Conservation (phyloP, 257 asterid species). For the Nicotiana otophora region DNA sequence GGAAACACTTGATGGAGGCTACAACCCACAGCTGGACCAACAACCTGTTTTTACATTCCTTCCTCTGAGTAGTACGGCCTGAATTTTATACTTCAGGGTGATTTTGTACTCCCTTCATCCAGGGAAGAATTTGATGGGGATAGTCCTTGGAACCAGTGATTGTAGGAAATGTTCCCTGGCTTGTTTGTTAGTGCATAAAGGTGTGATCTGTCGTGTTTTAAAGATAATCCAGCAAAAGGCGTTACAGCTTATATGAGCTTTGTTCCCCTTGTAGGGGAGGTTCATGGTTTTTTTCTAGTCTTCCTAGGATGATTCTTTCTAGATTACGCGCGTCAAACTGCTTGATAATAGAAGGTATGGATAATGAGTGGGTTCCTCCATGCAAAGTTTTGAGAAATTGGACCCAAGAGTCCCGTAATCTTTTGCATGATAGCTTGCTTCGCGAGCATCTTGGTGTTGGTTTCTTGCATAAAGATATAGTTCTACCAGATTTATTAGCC, state of each 20-base stretch:
- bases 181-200: slow-evolving; percentile 66
- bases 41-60: slow-evolving; percentile 94
- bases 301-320: slow-evolving; percentile 74
- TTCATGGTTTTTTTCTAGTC: slow-evolving; percentile 85
- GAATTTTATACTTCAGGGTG: slow-evolving; percentile 88
- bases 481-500: slow-evolving; percentile 72
- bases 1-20: slow-evolving; percentile 50
- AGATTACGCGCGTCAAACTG: slow-evolving; percentile 72
- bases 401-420: slow-evolving; percentile 61
- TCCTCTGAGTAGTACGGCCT: slow-evolving; percentile 90
- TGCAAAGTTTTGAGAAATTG: slow-evolving; percentile 81
- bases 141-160: slow-evolving; percentile 97
- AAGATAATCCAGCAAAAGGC: slow-evolving; percentile 58
- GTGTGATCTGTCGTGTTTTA: slow-evolving; percentile 76
- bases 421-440: slow-evolving; percentile 64
- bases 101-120: slow-evolving; percentile 87
- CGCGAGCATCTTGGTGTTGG: slow-evolving; percentile 81
- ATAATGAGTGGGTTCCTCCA: slow-evolving; percentile 72
- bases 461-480: slow-evolving; percentile 63
- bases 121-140: slow-evolving; percentile 93
- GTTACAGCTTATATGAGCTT: slow-evolving; percentile 74
- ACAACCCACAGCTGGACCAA: slow-evolving; percentile 58
- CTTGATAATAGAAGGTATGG: slow-evolving; percentile 58
- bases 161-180: slow-evolving; percentile 71
- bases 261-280: slow-evolving; percentile 81